Base-by-base conservation (phyloP, 108 stramenopile species). In the Stephanodiscus minutulus region DNA sequence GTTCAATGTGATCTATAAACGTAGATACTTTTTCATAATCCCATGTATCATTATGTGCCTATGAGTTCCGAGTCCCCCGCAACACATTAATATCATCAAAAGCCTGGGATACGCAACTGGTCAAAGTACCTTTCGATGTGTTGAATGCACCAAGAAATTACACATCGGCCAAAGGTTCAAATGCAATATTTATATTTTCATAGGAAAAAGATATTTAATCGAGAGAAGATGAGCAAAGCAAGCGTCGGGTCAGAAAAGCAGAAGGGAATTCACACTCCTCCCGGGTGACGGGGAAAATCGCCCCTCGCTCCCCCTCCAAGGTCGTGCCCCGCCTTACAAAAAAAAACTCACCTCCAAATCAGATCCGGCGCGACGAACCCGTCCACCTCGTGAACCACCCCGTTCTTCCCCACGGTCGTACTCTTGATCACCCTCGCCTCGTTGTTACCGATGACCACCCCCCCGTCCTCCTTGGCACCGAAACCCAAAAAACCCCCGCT, bases 361-460 rank as follows among this genome's bases (percentile, higher is more conserved):
- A 81, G 46, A 65, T 81, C 79, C 10, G 79, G 79, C 27, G 79
- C 74, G 22, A 81, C 76, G 49, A 81, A 58, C 7, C 44, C 70
- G 66, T 81, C 79, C 15, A 81, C 70, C 74, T 81, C 79, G 61
- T 81, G 79, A 4, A 81, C 60, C 7, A 81, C 48, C 3, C 79
- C 74, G 10, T 71, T 61, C 22, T 49, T 56, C 21, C 78, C 78
- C 27, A 81, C 74, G 52, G 70, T 64, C 24, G 64, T 71, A 46
- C 75, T 77, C 64, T 64, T 76, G 11, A 81, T 50, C 41, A 81
- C 37, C 36, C 47, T 76, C 0, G 75, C 75, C 22, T 79, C 77
- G 66, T 81, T 81, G 43, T 76, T 76, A 21, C 79, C 79, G 66
- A 81, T 77, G 0, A 81, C 79, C 41, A 77, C 79, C 10, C 79